Evolutionary conservation across 306 rosid genomes (phyloP).

Genomic region (Fagus crenata): DNA sequence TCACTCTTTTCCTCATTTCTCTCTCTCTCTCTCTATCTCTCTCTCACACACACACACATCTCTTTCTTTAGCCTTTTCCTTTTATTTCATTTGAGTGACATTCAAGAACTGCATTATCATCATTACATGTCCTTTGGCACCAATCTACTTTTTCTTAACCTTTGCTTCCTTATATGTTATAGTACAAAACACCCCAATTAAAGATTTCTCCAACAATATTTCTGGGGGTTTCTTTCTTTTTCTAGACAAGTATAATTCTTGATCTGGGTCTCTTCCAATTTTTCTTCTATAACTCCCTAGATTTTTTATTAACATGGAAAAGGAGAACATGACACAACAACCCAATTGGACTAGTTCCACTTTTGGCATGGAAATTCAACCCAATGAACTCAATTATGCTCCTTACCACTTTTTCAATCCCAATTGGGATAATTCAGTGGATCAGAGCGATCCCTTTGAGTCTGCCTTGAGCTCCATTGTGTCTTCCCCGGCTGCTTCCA

Average conservation of each 20-base stretch:
- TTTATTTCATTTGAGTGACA: constrained; percentile 25
- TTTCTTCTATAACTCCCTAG: background rate
- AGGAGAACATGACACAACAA: constrained; percentile 13
- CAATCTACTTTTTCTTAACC: background rate
- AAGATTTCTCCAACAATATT: background rate
- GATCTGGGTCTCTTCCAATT: constrained; percentile 28
- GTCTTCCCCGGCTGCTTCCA: constrained; percentile 53
- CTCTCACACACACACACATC: constrained; percentile 4
- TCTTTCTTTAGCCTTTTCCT: background rate
- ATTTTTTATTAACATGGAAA: constrained; percentile 9
- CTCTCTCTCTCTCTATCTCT: constrained; percentile 17
- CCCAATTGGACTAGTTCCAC: constrained; percentile 35
- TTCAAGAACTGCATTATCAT: constrained; percentile 36
- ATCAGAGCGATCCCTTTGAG: constrained; percentile 60
- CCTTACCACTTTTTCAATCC: constrained; percentile 32
- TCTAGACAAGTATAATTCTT: constrained; percentile 4
- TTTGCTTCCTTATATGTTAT: constrained; percentile 22
- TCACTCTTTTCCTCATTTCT: constrained; percentile 18
- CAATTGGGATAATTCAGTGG: constrained; percentile 53
- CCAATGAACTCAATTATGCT: constrained; percentile 40
- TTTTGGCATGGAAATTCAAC: constrained; percentile 42
- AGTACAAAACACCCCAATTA: background rate
- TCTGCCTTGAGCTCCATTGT: constrained; percentile 60
- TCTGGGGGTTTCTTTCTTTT: constrained; percentile 21
- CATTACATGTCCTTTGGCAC: constrained; percentile 24